Evolutionary conservation across 1,284 basidiomycete genomes (phyloP).

Genomic region (Peniophora sp.): DNA sequence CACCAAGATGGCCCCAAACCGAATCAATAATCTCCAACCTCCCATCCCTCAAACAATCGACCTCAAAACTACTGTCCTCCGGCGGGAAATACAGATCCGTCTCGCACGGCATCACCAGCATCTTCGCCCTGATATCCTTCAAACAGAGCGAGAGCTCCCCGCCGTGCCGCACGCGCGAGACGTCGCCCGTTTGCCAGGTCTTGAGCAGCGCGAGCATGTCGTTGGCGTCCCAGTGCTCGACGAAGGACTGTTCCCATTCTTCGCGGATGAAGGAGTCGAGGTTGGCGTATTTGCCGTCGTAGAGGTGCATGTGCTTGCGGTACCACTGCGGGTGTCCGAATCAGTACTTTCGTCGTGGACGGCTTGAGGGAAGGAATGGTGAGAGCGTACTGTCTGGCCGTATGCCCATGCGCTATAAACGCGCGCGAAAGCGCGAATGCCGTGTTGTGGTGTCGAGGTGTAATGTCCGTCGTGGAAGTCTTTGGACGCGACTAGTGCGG

Average conservation of each 20-base stretch:
- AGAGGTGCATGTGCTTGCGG: conserved; percentile 39
- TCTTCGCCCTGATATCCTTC: conserved; percentile 30
- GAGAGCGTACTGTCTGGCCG: conserved; percentile 34
- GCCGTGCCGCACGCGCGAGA: conserved; percentile 20
- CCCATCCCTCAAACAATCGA: conserved; percentile 20
- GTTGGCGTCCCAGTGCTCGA: conserved; percentile 31
- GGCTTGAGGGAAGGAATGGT: not conserved
- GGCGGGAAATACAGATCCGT: conserved; percentile 57
- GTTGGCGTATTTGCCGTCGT: conserved; percentile 24
- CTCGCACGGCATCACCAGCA: conserved; percentile 49
- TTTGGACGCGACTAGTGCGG: conserved; percentile 45
- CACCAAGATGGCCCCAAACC: conserved; percentile 1
- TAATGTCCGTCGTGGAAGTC: conserved; percentile 53
- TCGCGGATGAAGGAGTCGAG: conserved; percentile 38
- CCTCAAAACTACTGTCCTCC: conserved; percentile 47
- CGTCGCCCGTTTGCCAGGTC: conserved; percentile 32
- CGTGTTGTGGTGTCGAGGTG: conserved; percentile 35
- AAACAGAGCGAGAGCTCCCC: conserved; percentile 16
- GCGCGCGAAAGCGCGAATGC: conserved; percentile 47
- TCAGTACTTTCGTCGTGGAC: not conserved
- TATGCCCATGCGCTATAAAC: conserved; percentile 58
- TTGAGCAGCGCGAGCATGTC: conserved; percentile 28
- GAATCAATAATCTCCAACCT: not conserved
- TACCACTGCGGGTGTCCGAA: conserved; percentile 32
- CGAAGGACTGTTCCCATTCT: conserved; percentile 27